phyloP scores from a whole-genome alignment of 306 rosid species.

The Hippophae rhamnoides region DNA sequence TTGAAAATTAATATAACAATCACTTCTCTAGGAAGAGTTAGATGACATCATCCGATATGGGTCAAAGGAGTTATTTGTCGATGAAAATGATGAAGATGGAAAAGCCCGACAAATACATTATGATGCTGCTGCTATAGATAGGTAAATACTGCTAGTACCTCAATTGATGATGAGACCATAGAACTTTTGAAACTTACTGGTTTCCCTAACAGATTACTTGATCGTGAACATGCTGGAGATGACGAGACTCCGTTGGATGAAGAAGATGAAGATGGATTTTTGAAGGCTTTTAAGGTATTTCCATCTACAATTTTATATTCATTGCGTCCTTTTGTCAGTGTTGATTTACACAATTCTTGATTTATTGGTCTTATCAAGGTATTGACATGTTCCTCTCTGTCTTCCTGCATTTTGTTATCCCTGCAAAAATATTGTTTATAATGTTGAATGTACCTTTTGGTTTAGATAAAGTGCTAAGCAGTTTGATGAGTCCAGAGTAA shows the following conservation, averaged over 20 bases:
- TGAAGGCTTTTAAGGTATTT: conserved; percentile 86
- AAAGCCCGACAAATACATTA: conserved; percentile 97
- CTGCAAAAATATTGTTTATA: no score
- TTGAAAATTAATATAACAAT: conserved; percentile 21
- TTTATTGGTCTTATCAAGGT: conserved; percentile 10
- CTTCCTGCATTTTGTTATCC: not conserved
- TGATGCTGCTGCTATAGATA: conserved; percentile 85
- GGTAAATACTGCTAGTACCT: conserved; percentile 30
- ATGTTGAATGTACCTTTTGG: no score
- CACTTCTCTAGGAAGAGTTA: conserved; percentile 69
- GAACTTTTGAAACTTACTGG: conserved; percentile 14
- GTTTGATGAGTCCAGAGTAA: no score
- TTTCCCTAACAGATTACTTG: conserved; percentile 55
- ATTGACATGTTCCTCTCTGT: not conserved
- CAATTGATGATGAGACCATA: conserved; percentile 4
- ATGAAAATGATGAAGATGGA: conserved; percentile 86
- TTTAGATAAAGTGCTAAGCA: no score
- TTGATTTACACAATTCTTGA: conserved; percentile 7
- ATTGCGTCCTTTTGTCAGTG: conserved; percentile 11
- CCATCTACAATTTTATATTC: conserved; percentile 5
- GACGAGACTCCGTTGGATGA: conserved; percentile 83
- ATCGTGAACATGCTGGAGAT: conserved; percentile 81
- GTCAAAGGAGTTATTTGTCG: conserved; percentile 93
- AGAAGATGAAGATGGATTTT: conserved; percentile 89
- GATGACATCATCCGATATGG: conserved; percentile 97